Evolutionary conservation across 345 rosid genomes (phyloP), one percentile per base, ranked within the genome.

Genomic region (Pistacia atlantica): DNA sequence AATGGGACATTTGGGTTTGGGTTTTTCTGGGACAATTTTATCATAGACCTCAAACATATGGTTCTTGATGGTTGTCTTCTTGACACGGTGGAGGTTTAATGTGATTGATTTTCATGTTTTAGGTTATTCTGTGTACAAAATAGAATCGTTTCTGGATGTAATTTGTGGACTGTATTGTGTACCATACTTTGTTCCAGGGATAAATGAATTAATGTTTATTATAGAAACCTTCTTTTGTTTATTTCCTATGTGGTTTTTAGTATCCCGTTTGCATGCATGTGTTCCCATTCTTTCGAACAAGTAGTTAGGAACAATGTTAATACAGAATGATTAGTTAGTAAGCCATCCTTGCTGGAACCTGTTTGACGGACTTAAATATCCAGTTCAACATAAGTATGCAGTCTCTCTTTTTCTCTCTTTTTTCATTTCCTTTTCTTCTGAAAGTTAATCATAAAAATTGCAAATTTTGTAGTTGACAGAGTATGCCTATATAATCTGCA

Each of bases 1-100:
- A 81, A 92, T 54, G 97, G 95, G 64, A 85, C 92, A 5, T 93
- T 95, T 33, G 91, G 97, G 18, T 95, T 89, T 51, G 99, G 97
- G 52, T 92, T 90, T 85, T 90, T 93, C 76, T 72, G 77, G 69
- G 96, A 93, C 80, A 90, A 88, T 72, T 85, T 84, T 59, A 73
- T 93, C 35, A 73, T 84, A 49, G 95, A 95, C 84, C 80, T 93
- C 79, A 90, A 87, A 77, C 91, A 78, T 63, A 84, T 95, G 77
- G 85, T 85, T 49, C 81, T 73, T 64, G 87, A 89, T 88, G 91
- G 91, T 65, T 65, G 76, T 72, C 87, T 95, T 45, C 91, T 89
- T 33, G 89, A 90, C 73, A 73, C 83, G n/a, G 52, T 76, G 48
- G 67, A 71, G 65, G 69, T 65, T 73, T 80, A 68, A 71, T 38